These are phyloP conservation scores for Dissophora ornata DNA, from an alignment of 192 early-diverging fungal genomes.

Conservation along the genomic window DNA sequence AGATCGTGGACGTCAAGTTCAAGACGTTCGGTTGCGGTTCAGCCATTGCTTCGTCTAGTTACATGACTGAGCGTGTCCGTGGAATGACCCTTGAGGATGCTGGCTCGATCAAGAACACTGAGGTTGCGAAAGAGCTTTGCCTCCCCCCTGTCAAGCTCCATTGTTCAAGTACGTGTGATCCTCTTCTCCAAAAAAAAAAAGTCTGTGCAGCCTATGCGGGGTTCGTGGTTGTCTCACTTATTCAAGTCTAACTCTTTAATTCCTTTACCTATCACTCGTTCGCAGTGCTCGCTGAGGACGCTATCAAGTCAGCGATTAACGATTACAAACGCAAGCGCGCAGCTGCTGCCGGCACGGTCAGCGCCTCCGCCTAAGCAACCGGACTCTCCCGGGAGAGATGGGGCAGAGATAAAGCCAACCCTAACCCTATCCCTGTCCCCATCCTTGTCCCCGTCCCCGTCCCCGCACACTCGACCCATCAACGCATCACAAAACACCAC, in stretches of 20 bases:
- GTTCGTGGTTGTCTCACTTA: background rate
- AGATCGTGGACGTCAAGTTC: slow-evolving; percentile 97
- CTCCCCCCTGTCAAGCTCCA: slow-evolving; percentile 98
- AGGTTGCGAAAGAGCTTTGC: slow-evolving; percentile 95
- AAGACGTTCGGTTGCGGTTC: slow-evolving; percentile 99
- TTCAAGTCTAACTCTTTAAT: background rate
- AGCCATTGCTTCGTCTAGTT: slow-evolving; percentile 92
- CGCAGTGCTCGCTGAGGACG: slow-evolving; percentile 97
- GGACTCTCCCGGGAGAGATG: slow-evolving; percentile 1
- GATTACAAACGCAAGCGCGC: slow-evolving; percentile 92
- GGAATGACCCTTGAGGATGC: slow-evolving; percentile 95
- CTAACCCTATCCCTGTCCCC: too few relatives aligned
- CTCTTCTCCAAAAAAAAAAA: too few relatives aligned
- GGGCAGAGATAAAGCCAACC: too few relatives aligned
- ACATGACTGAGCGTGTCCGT: slow-evolving; percentile 95
- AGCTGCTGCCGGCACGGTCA: slow-evolving; percentile 17
- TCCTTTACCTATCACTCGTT: slow-evolving; percentile 20
- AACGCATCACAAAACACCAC: too few relatives aligned
- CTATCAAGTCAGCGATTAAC: slow-evolving; percentile 98
- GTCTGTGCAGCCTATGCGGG: slow-evolving; percentile 3
- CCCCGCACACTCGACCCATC: too few relatives aligned
- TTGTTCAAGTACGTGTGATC: slow-evolving; percentile 96
- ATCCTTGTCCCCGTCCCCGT: too few relatives aligned
- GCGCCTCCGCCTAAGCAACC: slow-evolving; percentile 21
- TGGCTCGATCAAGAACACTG: slow-evolving; percentile 93